Base-by-base conservation (phyloP, 345 rosid genomes). In the Turnera subulata region DNA sequence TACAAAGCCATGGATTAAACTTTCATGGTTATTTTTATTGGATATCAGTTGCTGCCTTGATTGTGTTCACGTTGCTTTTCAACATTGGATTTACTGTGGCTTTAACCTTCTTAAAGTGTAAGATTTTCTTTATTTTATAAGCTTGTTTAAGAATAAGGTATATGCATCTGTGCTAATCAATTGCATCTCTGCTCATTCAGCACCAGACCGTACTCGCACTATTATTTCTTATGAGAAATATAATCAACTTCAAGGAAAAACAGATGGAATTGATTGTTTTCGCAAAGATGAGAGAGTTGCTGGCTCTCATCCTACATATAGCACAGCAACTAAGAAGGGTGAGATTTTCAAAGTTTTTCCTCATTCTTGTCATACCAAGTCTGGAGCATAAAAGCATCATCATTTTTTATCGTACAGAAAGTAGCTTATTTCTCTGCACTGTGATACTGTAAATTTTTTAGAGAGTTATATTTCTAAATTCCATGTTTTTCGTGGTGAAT, bases 31-130 rank as follows among this genome's bases (percentile, higher is more conserved):
- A 74, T 64, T 48, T 75, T 63, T 88, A 68, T 48, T 85, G 98
- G 96, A 73, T 81, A 54, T 76, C 90, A 57, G 46, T 81, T 17
- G 83, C 75, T 69, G 90, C 82, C 65, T 60, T 91, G 44, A 62
- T 77, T 39, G 86, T 86, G 14, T 67, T 82, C 14, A 68, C 83
- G 56, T 49, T 86, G 17, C 47, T 82, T 67, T 78, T 82, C 77
- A 91, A 88, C 68, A 48, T 58, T 52, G 79, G 84, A 19, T 83
- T 83, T 75, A 71, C 76, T 42, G 55, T 85, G 58, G 94, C 89
- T 62, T 75, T 91, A 46, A 80, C 65, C 72, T 85, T 82, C 74
- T 64, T 83, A 62, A 85, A 82, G 71, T 37, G 97, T 84, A 75
- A 73, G 88, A 60, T 48, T 50, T 10, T 48, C 48, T 29, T 23